These are phyloP conservation scores for Taxawa tesnikishii DNA, from an alignment of 2,329 filamentous ascomycete genomes.

Conservation along the genomic window DNA sequence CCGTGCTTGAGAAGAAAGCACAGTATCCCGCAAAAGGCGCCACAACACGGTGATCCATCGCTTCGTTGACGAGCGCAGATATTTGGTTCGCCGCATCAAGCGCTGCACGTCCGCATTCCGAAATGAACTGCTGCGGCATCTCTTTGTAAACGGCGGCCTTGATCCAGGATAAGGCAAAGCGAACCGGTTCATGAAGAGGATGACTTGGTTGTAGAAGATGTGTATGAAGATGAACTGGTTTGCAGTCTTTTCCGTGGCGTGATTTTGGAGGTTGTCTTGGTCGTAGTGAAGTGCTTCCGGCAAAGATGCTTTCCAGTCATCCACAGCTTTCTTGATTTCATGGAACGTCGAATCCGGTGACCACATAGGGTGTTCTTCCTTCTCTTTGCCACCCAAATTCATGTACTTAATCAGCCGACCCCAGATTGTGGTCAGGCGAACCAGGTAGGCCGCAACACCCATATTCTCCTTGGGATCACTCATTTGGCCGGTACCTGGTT, in stretches of 20 bases:
- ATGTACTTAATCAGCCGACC: slow-evolving; percentile 80
- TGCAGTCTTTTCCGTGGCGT: slow-evolving; percentile 71
- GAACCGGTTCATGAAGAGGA: slow-evolving; percentile 81
- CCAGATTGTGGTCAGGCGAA: slow-evolving; percentile 77
- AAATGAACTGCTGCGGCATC: slow-evolving; percentile 66
- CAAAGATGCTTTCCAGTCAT: slow-evolving; percentile 56
- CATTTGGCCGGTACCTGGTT: slow-evolving; percentile 51
- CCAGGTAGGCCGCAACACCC: slow-evolving; percentile 86
- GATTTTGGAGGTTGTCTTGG: slow-evolving; percentile 68
- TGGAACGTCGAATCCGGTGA: slow-evolving; percentile 65
- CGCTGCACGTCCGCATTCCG: slow-evolving; percentile 61
- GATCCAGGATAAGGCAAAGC: slow-evolving; percentile 58
- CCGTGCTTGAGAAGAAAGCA: slow-evolving; percentile 81
- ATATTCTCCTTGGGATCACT: slow-evolving; percentile 68
- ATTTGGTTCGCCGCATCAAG: slow-evolving; percentile 78
- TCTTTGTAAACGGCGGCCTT: slow-evolving; percentile 46
- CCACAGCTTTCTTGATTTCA: slow-evolving; percentile 56
- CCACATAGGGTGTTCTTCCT: slow-evolving; percentile 71
- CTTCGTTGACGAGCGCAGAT: slow-evolving; percentile 69
- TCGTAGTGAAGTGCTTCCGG: slow-evolving; percentile 64
- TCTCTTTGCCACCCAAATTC: slow-evolving; percentile 76
- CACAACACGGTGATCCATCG: slow-evolving; percentile 66
- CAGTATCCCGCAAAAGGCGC: slow-evolving; percentile 93
- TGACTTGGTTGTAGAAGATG: slow-evolving; percentile 77
- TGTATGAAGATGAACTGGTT: slow-evolving; percentile 92